Evolutionary conservation across 805 yeast species (phyloP).

Genomic region (Hanseniaspora vineae): DNA sequence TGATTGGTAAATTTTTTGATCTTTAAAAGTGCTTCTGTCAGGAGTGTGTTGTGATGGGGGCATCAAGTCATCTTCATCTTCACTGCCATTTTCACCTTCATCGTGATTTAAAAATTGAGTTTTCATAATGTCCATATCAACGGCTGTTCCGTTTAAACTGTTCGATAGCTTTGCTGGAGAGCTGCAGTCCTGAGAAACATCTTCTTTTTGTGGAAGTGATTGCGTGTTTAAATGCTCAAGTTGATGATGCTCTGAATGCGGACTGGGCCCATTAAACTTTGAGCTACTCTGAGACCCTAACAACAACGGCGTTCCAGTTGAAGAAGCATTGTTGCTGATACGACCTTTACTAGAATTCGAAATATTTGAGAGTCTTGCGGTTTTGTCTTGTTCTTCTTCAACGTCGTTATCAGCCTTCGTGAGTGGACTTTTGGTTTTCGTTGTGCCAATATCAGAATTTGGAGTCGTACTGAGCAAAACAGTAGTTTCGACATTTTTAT

Average conservation of each 20-base stretch:
- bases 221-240: too few relatives aligned
- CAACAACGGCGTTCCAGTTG: background rate
- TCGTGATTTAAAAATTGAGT: too few relatives aligned
- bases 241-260: too few relatives aligned
- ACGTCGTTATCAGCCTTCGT: background rate
- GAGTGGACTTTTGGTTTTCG: background rate
- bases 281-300: background rate
- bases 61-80: background rate
- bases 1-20: conserved; percentile 10
- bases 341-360: background rate
- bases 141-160: too few relatives aligned
- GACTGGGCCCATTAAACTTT: background rate
- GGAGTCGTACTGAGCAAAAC: too few relatives aligned
- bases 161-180: too few relatives aligned
- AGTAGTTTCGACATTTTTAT: too few relatives aligned
- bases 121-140: too few relatives aligned
- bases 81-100: background rate
- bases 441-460: background rate
- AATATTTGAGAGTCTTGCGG: background rate
- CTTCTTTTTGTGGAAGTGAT: too few relatives aligned
- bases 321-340: background rate
- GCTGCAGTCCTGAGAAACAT: too few relatives aligned
- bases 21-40: too few relatives aligned
- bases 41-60: too few relatives aligned
- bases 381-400: conserved; percentile 2